phyloP scores from a whole-genome alignment of 2,329 filamentous ascomycete genomes.

The Hypocreales sp. region DNA sequence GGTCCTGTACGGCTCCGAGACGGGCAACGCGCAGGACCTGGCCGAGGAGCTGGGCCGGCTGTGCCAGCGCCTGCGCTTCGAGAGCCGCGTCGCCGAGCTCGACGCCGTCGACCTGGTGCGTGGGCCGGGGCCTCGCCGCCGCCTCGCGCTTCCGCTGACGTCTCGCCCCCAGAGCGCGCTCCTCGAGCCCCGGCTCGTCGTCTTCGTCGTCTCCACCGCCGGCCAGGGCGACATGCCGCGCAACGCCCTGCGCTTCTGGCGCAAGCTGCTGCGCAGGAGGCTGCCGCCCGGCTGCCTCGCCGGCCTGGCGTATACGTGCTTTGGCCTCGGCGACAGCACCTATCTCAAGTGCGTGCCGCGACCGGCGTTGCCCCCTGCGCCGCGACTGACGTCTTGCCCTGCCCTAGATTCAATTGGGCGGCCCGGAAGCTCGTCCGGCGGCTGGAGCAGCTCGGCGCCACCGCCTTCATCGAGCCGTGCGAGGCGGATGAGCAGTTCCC shows the following conservation, averaged over 20 bases:
- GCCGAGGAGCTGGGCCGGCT: constrained; percentile 69
- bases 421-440: constrained; percentile 77
- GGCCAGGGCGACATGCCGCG: constrained; percentile 86
- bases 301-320: constrained; percentile 61
- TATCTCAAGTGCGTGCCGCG: constrained; percentile 60
- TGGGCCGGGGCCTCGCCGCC: constrained; percentile 3
- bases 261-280: constrained; percentile 62
- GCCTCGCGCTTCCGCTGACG: background rate
- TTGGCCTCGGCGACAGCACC: constrained; percentile 87
- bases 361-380: background rate
- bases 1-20: constrained; percentile 87
- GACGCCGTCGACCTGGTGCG: constrained; percentile 62
- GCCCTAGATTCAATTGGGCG: constrained; percentile 76
- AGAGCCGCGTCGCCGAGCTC: constrained; percentile 60
- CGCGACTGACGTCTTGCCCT: background rate
- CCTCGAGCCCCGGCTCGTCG: constrained; percentile 38
- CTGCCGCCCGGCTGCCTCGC: constrained; percentile 55
- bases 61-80: constrained; percentile 64
- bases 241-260: constrained; percentile 77
- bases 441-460: constrained; percentile 68
- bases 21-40: constrained; percentile 83
- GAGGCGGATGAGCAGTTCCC: constrained; percentile 91
- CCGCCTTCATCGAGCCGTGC: constrained; percentile 58
- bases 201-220: constrained; percentile 82
- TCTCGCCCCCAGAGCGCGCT: constrained; percentile 27